phyloP scores from a whole-genome alignment of 2,329 filamentous ascomycete genomes.

The Pezicula neosporulosa region DNA sequence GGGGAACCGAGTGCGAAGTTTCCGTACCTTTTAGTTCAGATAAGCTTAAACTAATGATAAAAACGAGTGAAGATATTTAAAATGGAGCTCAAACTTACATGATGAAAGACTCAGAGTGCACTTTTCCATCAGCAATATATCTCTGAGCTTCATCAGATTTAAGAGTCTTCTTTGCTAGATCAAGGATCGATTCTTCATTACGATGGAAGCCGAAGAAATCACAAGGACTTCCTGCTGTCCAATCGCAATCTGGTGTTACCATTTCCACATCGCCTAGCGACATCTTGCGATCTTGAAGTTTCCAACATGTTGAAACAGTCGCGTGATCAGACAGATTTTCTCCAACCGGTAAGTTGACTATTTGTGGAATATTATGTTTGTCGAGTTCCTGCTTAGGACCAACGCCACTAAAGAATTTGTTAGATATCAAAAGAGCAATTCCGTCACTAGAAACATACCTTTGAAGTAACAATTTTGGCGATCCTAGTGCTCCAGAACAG shows the following conservation, averaged over 20 bases:
- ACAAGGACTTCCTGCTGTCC: conserved; percentile 4
- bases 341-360: conserved; percentile 8
- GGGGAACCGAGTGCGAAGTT: conserved; percentile 1
- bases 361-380: conserved; percentile 18
- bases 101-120: conserved; percentile 2
- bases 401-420: conserved; percentile 33
- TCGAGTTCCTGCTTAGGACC: conserved; percentile 38
- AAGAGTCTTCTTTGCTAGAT: conserved; percentile 1
- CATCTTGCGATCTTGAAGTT: conserved; percentile 7
- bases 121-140: not conserved
- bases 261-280: conserved; percentile 6
- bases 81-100: not conserved
- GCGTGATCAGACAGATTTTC: conserved; percentile 11
- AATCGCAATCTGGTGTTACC: conserved; percentile 4
- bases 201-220: conserved; percentile 6
- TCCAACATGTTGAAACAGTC: conserved; percentile 8
- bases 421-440: not conserved
- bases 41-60: too few species aligned
- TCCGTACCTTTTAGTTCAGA: not conserved
- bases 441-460: not conserved
- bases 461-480: conserved; percentile 46
- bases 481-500: conserved; percentile 43
- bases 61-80: too few species aligned
- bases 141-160: not conserved
- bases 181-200: not conserved